Percentiles rank a stretch among this genome's conserved stretches.
Evolutionary conservation across 2,329 filamentous ascomycete genomes (phyloP).

Genomic region (Pyricularia grisea): DNA sequence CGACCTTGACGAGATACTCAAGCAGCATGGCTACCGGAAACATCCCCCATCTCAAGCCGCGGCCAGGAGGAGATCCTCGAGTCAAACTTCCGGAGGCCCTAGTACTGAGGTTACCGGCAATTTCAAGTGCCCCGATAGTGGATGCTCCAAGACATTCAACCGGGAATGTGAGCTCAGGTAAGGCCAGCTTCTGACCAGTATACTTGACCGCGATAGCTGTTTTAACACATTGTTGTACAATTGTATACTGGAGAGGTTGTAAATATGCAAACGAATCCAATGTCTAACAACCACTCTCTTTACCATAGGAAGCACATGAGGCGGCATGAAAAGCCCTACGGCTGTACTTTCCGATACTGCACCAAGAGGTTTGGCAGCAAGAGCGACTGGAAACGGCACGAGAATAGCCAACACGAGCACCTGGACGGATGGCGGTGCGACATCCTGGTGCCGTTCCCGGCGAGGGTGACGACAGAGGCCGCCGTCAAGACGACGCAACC

Average conservation of each 20-base stretch:
- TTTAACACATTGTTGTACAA: neutral
- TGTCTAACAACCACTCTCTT: neutral
- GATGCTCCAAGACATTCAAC: neutral
- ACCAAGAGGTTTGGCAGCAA: slow-evolving; percentile 77
- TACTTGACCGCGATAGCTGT: neutral
- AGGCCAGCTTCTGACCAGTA: slow-evolving; percentile 11
- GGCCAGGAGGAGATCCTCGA: neutral
- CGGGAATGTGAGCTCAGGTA: slow-evolving; percentile 33
- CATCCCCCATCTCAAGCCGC: neutral
- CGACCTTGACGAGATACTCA: neutral
- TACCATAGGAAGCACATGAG: slow-evolving; percentile 69
- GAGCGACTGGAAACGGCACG: slow-evolving; percentile 89
- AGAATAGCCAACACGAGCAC: slow-evolving; percentile 68
- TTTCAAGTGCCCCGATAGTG: neutral
- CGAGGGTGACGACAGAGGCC: neutral
- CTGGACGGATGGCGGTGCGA: slow-evolving; percentile 65
- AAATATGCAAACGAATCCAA: neutral
- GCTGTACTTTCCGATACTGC: slow-evolving; percentile 66
- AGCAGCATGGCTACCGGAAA: neutral
- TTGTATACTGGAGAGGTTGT: neutral
- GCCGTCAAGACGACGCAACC: neutral
- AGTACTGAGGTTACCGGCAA: neutral
- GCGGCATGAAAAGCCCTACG: slow-evolving; percentile 71
- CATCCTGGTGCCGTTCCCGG: neutral
- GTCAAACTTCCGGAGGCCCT: neutral